A percentile compares a stretch with the other conserved stretches of the same genome.
These are phyloP conservation scores for Akanthomyces uredinophilus DNA, from an alignment of 2,329 filamentous ascomycete genomes.

Conservation along the genomic window DNA sequence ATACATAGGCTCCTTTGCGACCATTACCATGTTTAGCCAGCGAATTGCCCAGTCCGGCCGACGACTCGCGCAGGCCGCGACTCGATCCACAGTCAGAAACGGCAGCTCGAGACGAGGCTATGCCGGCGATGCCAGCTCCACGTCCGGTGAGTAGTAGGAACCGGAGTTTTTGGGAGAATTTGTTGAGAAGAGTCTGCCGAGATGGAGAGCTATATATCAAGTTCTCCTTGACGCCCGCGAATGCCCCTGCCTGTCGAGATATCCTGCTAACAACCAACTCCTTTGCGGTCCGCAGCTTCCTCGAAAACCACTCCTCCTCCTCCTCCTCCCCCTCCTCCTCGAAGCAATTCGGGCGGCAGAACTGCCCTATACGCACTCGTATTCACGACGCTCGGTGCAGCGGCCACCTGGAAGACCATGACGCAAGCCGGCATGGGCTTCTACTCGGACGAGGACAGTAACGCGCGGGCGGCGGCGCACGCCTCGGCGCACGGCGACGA, in stretches of 20 bases:
- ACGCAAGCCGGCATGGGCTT: conserved; percentile 33
- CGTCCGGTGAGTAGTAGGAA: conserved; percentile 23
- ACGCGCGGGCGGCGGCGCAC: conserved; percentile 50
- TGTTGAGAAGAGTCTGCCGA: not conserved
- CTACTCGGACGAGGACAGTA: conserved; percentile 63
- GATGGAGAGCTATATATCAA: not conserved
- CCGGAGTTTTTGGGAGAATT: not conserved
- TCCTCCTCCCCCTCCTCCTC: not conserved
- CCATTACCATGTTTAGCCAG: conserved; percentile 20
- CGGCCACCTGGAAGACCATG: conserved; percentile 32
- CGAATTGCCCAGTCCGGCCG: conserved; percentile 23
- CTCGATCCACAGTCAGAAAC: conserved; percentile 13
- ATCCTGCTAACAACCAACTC: not conserved
- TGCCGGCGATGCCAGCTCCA: conserved; percentile 12
- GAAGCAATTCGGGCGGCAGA: conserved; percentile 20
- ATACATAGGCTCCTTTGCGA: not conserved
- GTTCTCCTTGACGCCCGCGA: not conserved
- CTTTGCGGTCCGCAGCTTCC: not conserved
- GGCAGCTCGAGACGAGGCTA: conserved; percentile 23
- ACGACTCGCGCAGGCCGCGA: conserved; percentile 21
- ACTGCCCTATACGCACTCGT: conserved; percentile 27
- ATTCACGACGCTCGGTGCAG: conserved; percentile 29
- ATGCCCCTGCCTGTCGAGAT: not conserved
- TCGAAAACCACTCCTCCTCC: conserved; percentile 3
- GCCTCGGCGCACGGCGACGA: conserved; percentile 44